phyloP scores from a whole-genome alignment of 352 stramenopile genomes.

The Aphanomyces stellatus region DNA sequence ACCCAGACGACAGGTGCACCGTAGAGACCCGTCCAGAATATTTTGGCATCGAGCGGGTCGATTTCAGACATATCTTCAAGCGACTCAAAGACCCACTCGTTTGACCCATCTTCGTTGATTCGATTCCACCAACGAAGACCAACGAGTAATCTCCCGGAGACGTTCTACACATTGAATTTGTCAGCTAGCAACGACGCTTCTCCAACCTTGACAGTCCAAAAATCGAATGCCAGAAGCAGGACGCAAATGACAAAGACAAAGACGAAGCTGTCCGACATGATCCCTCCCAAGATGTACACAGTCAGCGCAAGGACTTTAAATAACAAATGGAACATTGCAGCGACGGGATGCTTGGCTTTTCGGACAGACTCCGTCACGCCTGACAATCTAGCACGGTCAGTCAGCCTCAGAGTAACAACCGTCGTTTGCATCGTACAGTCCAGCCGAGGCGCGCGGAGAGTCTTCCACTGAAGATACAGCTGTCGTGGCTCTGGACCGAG shows the following conservation, averaged over 20 bases:
- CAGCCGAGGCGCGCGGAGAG: background rate
- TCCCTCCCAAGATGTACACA: constrained; percentile 92
- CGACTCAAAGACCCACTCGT: constrained; percentile 96
- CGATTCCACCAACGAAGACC: constrained; percentile 98
- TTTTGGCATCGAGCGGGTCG: constrained; percentile 78
- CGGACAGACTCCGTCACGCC: constrained; percentile 62
- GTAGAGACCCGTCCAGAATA: constrained; percentile 97
- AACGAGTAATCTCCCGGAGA: constrained; percentile 84
- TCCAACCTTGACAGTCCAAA: constrained; percentile 95
- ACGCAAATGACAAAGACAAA: constrained; percentile 97
- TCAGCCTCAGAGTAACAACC: background rate
- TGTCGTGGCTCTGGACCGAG: constrained; percentile 5
- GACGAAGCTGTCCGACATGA: constrained; percentile 90
- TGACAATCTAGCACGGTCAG: constrained; percentile 31
- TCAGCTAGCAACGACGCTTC: background rate
- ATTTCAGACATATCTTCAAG: constrained; percentile 87
- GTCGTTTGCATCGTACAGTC: background rate
- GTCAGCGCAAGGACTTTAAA: constrained; percentile 94
- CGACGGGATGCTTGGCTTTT: constrained; percentile 87
- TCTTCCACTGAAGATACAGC: background rate
- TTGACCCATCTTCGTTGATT: constrained; percentile 92
- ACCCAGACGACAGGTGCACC: constrained; percentile 87
- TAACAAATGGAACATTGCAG: constrained; percentile 93
- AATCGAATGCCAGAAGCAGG: constrained; percentile 94
- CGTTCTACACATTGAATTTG: constrained; percentile 54